A percentile compares a stretch with the other conserved stretches of the same genome.
phyloP scores from a whole-genome alignment of 2,329 filamentous ascomycete genomes.

The Cordyceps militaris region DNA sequence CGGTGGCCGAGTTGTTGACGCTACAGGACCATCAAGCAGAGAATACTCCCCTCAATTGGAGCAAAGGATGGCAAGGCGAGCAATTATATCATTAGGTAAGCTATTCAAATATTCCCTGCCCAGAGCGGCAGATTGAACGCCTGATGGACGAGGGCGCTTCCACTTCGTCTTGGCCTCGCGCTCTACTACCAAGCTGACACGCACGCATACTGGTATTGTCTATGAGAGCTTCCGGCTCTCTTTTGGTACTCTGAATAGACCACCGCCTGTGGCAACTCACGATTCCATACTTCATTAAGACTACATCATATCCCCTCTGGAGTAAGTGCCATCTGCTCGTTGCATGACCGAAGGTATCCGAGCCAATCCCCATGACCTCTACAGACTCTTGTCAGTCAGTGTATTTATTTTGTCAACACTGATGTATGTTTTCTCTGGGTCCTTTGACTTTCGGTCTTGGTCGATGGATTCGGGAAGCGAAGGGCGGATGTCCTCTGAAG shows the following conservation, averaged over 20 bases:
- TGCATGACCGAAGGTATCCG: too few relatives aligned
- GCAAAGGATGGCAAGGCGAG: too few relatives aligned
- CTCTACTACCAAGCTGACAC: not conserved
- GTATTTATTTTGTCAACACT: not conserved
- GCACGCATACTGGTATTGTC: not conserved
- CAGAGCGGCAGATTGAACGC: conserved; percentile 14
- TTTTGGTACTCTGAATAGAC: not conserved
- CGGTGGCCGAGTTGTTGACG: not conserved
- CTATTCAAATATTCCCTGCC: conserved; percentile 8
- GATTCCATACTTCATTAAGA: not conserved
- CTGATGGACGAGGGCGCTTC: conserved; percentile 16
- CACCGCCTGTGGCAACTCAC: not conserved
- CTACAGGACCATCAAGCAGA: not conserved
- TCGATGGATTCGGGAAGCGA: not conserved
- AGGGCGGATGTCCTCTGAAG: not conserved
- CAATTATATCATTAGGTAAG: not conserved
- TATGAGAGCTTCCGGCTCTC: not conserved
- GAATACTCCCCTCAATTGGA: not conserved
- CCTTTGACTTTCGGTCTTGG: not conserved
- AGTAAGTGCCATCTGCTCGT: not conserved
- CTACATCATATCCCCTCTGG: not conserved
- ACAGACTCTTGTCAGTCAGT: not conserved
- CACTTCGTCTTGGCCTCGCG: too few relatives aligned
- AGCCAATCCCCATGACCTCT: too few relatives aligned
- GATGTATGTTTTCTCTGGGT: not conserved